A percentile compares a stretch with the other conserved stretches of the same genome.
Conservation (phyloP, 2,329 filamentous ascomycete genomes). For the Clarireedia sp. region DNA sequence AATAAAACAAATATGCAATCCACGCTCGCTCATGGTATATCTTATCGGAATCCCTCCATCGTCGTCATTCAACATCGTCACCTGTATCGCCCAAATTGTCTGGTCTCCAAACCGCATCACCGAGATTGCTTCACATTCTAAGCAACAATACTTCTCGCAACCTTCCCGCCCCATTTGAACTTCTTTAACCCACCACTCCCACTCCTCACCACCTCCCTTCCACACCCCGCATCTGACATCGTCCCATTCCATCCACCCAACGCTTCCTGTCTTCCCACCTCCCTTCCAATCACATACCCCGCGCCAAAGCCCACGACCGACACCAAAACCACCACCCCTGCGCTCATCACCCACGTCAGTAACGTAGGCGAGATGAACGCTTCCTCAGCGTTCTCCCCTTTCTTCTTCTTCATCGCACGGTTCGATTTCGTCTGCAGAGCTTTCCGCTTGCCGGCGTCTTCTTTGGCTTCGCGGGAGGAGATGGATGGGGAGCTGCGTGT, state of each 20-base stretch:
- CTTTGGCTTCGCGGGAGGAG: slow-evolving; percentile 18
- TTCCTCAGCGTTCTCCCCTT: slow-evolving; percentile 23
- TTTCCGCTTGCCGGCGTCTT: slow-evolving; percentile 21
- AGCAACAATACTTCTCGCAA: slow-evolving; percentile 22
- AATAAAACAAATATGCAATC: neutral
- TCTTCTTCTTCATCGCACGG: slow-evolving; percentile 44
- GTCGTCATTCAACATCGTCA: neutral
- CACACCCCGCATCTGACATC: slow-evolving; percentile 19
- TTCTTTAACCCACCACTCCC: slow-evolving; percentile 21
- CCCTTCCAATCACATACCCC: slow-evolving; percentile 59
- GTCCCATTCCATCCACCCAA: slow-evolving; percentile 21
- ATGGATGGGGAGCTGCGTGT: slow-evolving; percentile 20
- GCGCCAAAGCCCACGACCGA: slow-evolving; percentile 63
- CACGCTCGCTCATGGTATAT: neutral
- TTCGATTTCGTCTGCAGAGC: slow-evolving; percentile 17
- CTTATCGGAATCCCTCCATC: neutral
- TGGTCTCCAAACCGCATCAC: neutral
- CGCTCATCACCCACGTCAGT: slow-evolving; percentile 55
- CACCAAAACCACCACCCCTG: slow-evolving; percentile 59
- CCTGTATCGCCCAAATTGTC: neutral
- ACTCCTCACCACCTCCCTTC: slow-evolving; percentile 20
- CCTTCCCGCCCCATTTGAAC: slow-evolving; percentile 27
- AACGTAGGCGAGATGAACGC: slow-evolving; percentile 50
- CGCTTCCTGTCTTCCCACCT: slow-evolving; percentile 54
- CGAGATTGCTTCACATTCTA: neutral